Evolutionary conservation across 768 basidiomycete species (phyloP).

Genomic region (Trametes gibbosa): DNA sequence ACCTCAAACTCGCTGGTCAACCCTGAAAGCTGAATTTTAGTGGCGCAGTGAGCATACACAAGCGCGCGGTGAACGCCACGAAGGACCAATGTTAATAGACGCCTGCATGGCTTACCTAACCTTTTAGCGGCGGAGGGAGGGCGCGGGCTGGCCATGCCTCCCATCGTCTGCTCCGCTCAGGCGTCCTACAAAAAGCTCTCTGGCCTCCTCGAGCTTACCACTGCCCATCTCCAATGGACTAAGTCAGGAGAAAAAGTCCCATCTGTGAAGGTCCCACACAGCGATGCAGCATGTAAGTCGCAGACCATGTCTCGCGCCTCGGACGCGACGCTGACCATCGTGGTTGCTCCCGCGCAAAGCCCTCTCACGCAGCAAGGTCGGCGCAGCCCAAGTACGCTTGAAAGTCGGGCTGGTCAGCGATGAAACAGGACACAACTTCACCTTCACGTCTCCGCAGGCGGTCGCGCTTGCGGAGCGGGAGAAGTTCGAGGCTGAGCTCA

Average conservation of each 20-base stretch:
- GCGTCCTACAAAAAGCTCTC: constrained; percentile 82
- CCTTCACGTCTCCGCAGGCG: constrained; percentile 66
- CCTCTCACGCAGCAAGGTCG: constrained; percentile 84
- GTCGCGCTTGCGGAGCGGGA: constrained; percentile 72
- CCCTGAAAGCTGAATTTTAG: too few species aligned
- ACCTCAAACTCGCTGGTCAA: too few species aligned
- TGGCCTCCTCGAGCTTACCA: constrained; percentile 74
- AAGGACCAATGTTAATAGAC: too few species aligned
- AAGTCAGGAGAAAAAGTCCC: constrained; percentile 67
- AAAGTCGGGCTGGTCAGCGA: constrained; percentile 70
- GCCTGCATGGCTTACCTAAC: constrained; percentile 29
- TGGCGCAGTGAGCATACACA: too few species aligned
- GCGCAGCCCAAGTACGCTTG: constrained; percentile 73
- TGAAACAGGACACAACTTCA: constrained; percentile 79
- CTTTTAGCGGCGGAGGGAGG: constrained; percentile 10
- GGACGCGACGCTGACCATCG: constrained; percentile 15
- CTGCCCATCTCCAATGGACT: constrained; percentile 74
- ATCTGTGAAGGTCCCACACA: constrained; percentile 58
- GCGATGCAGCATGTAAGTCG: constrained; percentile 60
- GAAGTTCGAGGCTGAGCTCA: constrained; percentile 77
- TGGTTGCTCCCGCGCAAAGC: constrained; percentile 38
- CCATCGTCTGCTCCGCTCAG: constrained; percentile 64
- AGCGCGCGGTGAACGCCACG: too few species aligned
- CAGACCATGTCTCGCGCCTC: neutral
- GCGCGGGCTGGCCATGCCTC: constrained; percentile 46